A percentile compares a stretch with the other conserved stretches of the same genome.
Conservation (phyloP, 352 stramenopile genomes). For the Globisporangium nodosum region DNA sequence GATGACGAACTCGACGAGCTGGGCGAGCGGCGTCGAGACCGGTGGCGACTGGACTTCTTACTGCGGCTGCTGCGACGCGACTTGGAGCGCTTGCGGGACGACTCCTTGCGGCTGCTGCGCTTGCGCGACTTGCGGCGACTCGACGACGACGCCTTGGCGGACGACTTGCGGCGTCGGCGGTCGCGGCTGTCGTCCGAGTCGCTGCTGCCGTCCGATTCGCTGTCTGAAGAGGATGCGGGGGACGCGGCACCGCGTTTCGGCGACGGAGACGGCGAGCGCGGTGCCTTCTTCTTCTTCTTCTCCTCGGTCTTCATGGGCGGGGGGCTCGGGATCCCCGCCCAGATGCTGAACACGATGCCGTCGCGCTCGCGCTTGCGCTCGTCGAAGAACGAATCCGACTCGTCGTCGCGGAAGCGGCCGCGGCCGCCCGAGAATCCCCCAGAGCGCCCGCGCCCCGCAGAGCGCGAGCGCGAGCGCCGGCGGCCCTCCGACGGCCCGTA, state of each 20-base stretch:
- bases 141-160: constrained; percentile 16
- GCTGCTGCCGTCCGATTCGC: constrained; percentile 15
- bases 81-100: constrained; percentile 17
- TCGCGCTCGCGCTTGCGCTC: constrained; percentile 66
- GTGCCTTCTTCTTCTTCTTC: constrained; percentile 36
- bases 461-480: neutral
- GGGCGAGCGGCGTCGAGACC: constrained; percentile 6
- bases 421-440: constrained; percentile 8
- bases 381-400: constrained; percentile 67
- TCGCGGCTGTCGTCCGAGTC: constrained; percentile 7
- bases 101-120: constrained; percentile 19
- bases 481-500: constrained; percentile 9
- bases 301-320: constrained; percentile 39
- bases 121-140: constrained; percentile 18
- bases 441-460: constrained; percentile 12
- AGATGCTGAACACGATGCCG: constrained; percentile 60
- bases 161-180: constrained; percentile 14
- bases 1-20: constrained; percentile 7
- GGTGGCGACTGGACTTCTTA: constrained; percentile 13
- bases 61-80: constrained; percentile 17
- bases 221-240: constrained; percentile 18
- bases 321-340: constrained; percentile 65
- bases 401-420: constrained; percentile 27
- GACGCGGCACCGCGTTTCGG: constrained; percentile 29
- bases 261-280: constrained; percentile 32